Conservation (phyloP, 495 filamentous ascomycete species). For the Penicillium manginii region DNA sequence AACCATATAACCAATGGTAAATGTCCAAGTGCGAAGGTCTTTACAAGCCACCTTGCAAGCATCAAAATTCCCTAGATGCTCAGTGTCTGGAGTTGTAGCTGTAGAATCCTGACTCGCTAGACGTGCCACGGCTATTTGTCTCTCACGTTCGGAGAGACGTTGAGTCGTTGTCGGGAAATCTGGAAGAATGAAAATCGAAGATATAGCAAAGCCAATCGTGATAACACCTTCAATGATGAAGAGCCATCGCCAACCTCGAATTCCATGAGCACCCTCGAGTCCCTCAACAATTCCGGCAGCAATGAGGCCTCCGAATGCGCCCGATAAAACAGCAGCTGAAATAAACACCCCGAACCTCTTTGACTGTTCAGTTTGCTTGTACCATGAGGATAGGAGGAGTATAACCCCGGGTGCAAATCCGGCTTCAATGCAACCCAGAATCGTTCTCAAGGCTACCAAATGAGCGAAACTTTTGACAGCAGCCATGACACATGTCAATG, state of each 20-base stretch:
- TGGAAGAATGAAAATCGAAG: constrained; percentile 32
- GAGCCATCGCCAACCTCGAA: constrained; percentile 69
- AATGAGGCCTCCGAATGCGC: constrained; percentile 56
- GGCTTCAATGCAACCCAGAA: constrained; percentile 47
- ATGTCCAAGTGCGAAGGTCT: constrained; percentile 32
- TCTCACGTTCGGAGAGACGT: constrained; percentile 28
- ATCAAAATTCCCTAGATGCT: constrained; percentile 11
- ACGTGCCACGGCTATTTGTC: constrained; percentile 27
- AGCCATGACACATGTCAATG: constrained; percentile 43
- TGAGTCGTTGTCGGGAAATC: constrained; percentile 35
- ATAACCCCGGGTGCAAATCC: constrained; percentile 50
- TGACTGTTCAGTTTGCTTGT: constrained; percentile 53
- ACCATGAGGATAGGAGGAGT: constrained; percentile 55
- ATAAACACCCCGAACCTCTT: constrained; percentile 55
- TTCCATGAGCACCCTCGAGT: constrained; percentile 51
- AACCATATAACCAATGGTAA: constrained; percentile 39
- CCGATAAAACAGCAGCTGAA: constrained; percentile 50
- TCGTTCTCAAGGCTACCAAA: constrained; percentile 40
- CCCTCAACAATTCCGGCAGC: constrained; percentile 42
- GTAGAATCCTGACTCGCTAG: constrained; percentile 25
- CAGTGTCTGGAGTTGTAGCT: constrained; percentile 21
- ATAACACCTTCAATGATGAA: constrained; percentile 71
- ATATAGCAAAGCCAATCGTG: constrained; percentile 41
- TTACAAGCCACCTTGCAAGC: constrained; percentile 17
- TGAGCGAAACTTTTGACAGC: constrained; percentile 45